phyloP scores from a whole-genome alignment of 1,284 basidiomycete species.

The Papiliotrema nemorosa region DNA sequence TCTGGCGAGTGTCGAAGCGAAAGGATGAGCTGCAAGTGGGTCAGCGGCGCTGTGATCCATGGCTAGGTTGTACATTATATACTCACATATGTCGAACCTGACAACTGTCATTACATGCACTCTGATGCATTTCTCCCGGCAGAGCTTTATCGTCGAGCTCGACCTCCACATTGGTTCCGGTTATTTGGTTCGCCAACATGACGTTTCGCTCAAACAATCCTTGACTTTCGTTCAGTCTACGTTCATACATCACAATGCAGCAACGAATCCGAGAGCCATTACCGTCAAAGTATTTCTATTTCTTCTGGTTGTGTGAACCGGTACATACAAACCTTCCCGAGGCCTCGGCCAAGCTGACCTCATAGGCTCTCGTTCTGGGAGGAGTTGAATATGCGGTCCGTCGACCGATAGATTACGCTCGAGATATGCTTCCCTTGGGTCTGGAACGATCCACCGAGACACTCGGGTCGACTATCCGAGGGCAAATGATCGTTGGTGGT shows the following conservation, averaged over 20 bases:
- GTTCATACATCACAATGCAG: neutral
- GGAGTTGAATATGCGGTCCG: conserved; percentile 46
- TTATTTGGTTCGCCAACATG: neutral
- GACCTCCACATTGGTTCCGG: no score
- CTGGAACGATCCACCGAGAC: conserved; percentile 22
- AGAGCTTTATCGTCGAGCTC: no score
- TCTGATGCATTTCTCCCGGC: no score
- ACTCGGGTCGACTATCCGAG: conserved; percentile 33
- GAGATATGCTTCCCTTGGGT: conserved; percentile 32
- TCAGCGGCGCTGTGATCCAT: no score
- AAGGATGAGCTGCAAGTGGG: neutral
- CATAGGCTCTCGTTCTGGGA: conserved; percentile 36
- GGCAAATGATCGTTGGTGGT: conserved; percentile 38
- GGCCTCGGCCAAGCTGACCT: neutral
- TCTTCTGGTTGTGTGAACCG: conserved; percentile 18
- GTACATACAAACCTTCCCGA: conserved; percentile 3
- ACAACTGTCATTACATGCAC: no score
- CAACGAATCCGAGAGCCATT: conserved; percentile 8
- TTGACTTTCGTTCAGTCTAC: no score
- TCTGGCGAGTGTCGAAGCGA: conserved; percentile 53
- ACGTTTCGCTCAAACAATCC: neutral
- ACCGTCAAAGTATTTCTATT: conserved; percentile 13
- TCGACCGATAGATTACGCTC: conserved; percentile 35
- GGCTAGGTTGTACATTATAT: no score
- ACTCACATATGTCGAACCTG: no score